These are phyloP conservation scores for Fusarium temperatum DNA, from an alignment of 2,329 filamentous ascomycete species.

Conservation along the genomic window DNA sequence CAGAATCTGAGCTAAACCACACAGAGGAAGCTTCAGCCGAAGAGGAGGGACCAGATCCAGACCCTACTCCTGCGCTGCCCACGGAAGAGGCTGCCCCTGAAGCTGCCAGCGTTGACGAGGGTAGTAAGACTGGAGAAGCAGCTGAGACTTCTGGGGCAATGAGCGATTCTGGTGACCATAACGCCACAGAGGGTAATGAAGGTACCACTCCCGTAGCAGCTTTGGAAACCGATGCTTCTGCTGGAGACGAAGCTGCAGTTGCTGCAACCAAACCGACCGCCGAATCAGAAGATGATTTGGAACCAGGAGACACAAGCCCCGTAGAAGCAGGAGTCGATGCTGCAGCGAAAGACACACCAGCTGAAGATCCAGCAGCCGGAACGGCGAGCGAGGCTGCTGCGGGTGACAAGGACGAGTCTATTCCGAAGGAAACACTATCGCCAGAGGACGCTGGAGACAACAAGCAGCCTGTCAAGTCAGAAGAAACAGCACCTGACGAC, in stretches of 20 bases:
- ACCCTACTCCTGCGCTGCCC: not conserved
- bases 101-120: slow-evolving; percentile 1
- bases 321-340: not conserved
- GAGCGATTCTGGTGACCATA: not conserved
- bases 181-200: not conserved
- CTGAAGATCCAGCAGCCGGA: not conserved
- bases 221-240: not conserved
- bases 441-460: not conserved
- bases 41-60: not conserved
- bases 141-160: not conserved
- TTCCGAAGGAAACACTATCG: not conserved
- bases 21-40: not conserved
- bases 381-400: not conserved
- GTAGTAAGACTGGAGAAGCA: not conserved
- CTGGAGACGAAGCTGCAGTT: not conserved
- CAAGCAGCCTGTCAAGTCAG: not conserved
- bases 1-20: not conserved
- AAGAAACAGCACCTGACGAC: slow-evolving; percentile 4
- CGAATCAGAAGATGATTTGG: not conserved
- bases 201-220: not conserved
- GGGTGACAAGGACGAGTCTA: not conserved
- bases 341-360: not conserved
- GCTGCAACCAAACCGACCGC: not conserved
- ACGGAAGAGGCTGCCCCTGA: not conserved
- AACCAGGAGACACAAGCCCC: not conserved